These are phyloP conservation scores for Pythium pectinolyticum DNA, from an alignment of 352 stramenopile species.

Conservation along the genomic window DNA sequence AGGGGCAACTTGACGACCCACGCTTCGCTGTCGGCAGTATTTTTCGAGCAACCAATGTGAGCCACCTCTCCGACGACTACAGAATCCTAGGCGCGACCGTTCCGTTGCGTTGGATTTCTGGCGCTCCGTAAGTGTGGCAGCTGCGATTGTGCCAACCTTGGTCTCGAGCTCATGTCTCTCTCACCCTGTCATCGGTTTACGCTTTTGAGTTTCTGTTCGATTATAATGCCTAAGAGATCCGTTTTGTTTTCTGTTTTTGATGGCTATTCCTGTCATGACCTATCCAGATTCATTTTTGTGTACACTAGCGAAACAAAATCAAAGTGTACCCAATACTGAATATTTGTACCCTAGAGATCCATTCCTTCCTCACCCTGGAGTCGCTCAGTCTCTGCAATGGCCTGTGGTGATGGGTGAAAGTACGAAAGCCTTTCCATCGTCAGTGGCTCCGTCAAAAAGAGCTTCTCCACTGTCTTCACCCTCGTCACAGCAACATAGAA, in stretches of 20 bases:
- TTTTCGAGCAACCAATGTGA: neutral
- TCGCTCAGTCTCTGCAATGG: neutral
- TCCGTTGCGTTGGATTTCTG: neutral
- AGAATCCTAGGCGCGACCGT: neutral
- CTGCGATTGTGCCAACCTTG: too few relatives aligned
- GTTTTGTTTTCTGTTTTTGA: too few relatives aligned
- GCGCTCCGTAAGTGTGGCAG: neutral
- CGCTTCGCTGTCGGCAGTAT: neutral
- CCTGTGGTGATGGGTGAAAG: neutral
- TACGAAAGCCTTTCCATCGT: neutral
- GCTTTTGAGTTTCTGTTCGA: too few relatives aligned
- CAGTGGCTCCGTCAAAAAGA: neutral
- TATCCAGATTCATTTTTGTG: too few relatives aligned
- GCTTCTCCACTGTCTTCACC: neutral
- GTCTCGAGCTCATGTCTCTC: too few relatives aligned
- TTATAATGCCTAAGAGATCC: too few relatives aligned
- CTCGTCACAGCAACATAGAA: constrained; percentile 2
- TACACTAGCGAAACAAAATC: too few relatives aligned
- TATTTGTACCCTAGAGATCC: neutral
- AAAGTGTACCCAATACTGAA: too few relatives aligned
- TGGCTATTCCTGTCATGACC: too few relatives aligned
- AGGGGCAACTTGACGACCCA: neutral
- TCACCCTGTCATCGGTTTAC: too few relatives aligned
- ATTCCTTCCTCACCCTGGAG: neutral
- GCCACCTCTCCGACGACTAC: neutral